Base-by-base conservation (phyloP, 768 basidiomycete genomes). In the Infundibulicybe gibba region DNA sequence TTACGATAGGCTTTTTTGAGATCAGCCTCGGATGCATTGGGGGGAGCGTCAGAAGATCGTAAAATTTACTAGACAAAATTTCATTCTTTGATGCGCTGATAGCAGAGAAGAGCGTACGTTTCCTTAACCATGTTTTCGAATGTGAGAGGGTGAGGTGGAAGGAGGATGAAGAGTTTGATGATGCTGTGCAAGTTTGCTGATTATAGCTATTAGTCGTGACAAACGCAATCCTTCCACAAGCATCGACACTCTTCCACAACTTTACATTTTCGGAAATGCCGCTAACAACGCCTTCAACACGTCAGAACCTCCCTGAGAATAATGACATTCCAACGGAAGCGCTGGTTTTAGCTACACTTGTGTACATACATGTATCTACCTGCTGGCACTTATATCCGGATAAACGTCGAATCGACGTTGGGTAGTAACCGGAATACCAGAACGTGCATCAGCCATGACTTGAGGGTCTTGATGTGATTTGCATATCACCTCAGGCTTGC, bases 1-100 rank as follows among this genome's bases (percentile, higher is more conserved):
- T 93, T 94, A 57, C 91, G 87, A 74, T 94, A 95, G 25, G 93
- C 93, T 65, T 94, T 94, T 77, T 94, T 95, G 60, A 95, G 80
- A 45, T 94, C 93, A 40, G 74, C 60, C 49, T 95, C 94, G 35
- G 83, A 85, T 31, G 88, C 91, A 56, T 76, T 76, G 42, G 89
- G 81, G 10, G 79, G 54, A 25, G 90, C 92, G 54, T 94, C 94
- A 98, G 82, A 50, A 97, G 80, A 69, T 97, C 93, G 70, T 97
- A 92, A 64, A 78, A 91, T 81, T 92, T 88, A 58, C 90, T 92
- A 65, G 19, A 40, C 15, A 52, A 42, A 33, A 10, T 25, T 20
- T 25, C 46, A 30, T 43, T 44, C 45, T 47, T 46, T 15, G 51
- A 45, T 49, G 35, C 31, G 16, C 14, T 44, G 41, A 34, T 46